Base-by-base conservation (phyloP, 2,329 filamentous ascomycete genomes). In the Paradendryphiella salina region DNA sequence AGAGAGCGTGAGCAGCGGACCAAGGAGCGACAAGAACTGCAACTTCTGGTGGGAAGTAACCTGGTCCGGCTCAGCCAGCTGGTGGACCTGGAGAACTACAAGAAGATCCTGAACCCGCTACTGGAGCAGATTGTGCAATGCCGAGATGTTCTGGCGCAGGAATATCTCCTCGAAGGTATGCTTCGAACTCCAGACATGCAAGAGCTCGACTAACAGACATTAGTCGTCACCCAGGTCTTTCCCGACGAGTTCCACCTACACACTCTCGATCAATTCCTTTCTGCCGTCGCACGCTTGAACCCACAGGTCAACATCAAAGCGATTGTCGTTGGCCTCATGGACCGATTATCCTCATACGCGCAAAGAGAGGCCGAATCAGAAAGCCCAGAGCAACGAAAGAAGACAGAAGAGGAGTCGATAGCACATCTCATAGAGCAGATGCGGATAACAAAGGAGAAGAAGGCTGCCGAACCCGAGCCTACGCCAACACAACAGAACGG, bases 61-160 rank as follows among this genome's bases (percentile, higher is more conserved):
- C 84, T 99, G 62, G 94, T 96, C 60, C 85, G 94, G 51, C 77
- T 99, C 52, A 97, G 94, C 74, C 93, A 99, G 75, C 77, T 99
- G 64, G 94, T 99, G 36, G 94, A 99, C 70, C 79, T 99, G 52
- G 91, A 96, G 57, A 87, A 90, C 20, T 99, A 99, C 80, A 96
- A 95, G 76, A 87, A 87, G 44, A 97, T 99, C 54, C 76, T 99
- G 46, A 89, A 86, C 35, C 93, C 94, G 6, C 78, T 99, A 46
- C 76, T 99, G 60, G 94, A 99, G 73, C 94, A 99, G 76, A 93
- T 99, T 49, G 94, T 99, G 10, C 94, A 99, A 72, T 99, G 94
- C 70, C 87, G 94, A 55, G 94, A 99, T 78, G 92, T 99, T 11
- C 78, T 99, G 56, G 94, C 94, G 28, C 94, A 99, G 72, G 94